Conservation (phyloP, 148 eudicot genomes). For the Vaccinium vitisidaea region DNA sequence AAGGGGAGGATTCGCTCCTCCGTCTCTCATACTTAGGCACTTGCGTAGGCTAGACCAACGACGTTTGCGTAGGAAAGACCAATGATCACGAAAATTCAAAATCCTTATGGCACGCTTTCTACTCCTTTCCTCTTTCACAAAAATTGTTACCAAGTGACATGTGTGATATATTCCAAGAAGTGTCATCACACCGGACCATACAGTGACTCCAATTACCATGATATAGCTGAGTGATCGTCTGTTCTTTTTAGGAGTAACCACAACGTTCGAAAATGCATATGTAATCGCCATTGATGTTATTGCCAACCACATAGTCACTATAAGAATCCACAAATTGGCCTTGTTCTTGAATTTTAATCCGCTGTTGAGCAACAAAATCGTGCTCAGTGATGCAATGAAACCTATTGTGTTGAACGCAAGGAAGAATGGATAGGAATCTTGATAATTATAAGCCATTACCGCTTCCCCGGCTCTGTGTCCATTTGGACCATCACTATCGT, state of each 20-base stretch:
- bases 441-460: constrained; percentile 10
- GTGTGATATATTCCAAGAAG: neutral
- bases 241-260: neutral
- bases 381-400: constrained; percentile 15
- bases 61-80: no score
- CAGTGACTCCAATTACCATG: neutral
- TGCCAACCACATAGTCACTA: constrained; percentile 11
- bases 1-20: no score
- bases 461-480: constrained; percentile 19
- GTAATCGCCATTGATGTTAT: constrained; percentile 1
- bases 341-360: constrained; percentile 10
- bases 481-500: neutral
- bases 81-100: no score
- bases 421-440: neutral
- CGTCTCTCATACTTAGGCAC: no score
- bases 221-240: neutral
- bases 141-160: neutral
- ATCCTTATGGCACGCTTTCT: no score
- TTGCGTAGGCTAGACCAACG: no score
- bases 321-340: neutral
- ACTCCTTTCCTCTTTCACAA: neutral
- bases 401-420: constrained; percentile 16
- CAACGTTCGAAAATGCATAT: neutral
- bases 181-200: neutral
- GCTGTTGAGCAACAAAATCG: constrained; percentile 6